Evolutionary conservation across 495 filamentous ascomycete species (phyloP), one percentile per base, ranked within the genome.

Genomic region (Rhypophila decipiens): DNA sequence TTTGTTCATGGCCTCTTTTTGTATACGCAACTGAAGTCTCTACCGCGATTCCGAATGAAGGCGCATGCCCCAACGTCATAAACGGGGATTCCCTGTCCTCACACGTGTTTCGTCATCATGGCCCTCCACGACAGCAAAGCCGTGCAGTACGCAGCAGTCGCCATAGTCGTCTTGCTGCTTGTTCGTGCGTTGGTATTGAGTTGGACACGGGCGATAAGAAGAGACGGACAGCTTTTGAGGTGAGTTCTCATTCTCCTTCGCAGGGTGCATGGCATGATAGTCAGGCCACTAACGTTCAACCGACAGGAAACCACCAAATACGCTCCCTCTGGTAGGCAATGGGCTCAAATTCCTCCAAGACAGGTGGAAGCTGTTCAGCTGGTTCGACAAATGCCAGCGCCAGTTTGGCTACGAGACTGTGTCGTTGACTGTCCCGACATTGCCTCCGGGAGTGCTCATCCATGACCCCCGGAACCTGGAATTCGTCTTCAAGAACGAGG

Each of bases 391-490:
- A 42, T 78, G 76, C 51, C 72, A 81, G 45, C 66, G 61, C 21
- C 60, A 61, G 39, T 76, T 74, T 41, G 78, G 76, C 35, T 69
- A 73, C 27, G 73, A 75, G 57, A 80, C 79, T 0, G 75, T 75
- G 43, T 69, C 76, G 42, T 71, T 82, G 21, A 70, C 63, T 5
- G 76, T 82, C 7, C 79, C 79, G 15, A 75, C 75, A 0, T 54
- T 82, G 24, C 77, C 78, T 9, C 71, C 78, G 1, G 77, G 74
- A 0, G 74, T 80, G 31, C 71, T 82, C 23, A 76, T 82, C 47
- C 78, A 77, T 43, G 74, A 80, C 43, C 78, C 78, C 12, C 64
- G 61, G 39, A 80, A 79, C 42, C 63, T 82, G 2, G 78, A 82
- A 34, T 81, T 67, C 50, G 71, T 83, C 20, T 72, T 81, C 51